Conservation (phyloP, 1,284 basidiomycete species). For the Melampsora larici-populina region DNA sequence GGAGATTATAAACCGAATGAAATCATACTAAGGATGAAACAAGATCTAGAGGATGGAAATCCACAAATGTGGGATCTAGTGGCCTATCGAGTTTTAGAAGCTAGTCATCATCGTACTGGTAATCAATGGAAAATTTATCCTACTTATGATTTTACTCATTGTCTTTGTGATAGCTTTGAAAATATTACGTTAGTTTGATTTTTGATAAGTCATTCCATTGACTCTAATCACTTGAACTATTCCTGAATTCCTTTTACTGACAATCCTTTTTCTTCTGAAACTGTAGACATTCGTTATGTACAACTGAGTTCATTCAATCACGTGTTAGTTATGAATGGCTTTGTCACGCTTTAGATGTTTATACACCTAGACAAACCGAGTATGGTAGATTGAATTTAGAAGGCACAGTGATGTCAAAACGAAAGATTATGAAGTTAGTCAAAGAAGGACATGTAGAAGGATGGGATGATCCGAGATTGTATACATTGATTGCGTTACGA, state of each 20-base stretch:
- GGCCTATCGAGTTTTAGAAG: conserved; percentile 87
- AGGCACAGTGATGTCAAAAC: conserved; percentile 95
- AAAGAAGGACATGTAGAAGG: conserved; percentile 77
- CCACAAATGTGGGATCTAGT: conserved; percentile 99
- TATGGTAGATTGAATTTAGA: conserved; percentile 91
- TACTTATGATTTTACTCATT: conserved; percentile 99
- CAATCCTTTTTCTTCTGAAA: neutral
- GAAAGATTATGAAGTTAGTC: conserved; percentile 88
- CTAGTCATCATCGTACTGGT: conserved; percentile 88
- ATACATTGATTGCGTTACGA: conserved; percentile 91
- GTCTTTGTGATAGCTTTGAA: conserved; percentile 96
- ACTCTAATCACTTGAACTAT: no score
- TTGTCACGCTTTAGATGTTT: conserved; percentile 91
- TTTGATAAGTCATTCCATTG: neutral
- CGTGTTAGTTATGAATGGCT: conserved; percentile 99
- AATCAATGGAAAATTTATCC: conserved; percentile 93
- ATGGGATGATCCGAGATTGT: conserved; percentile 98
- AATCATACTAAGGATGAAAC: conserved; percentile 95
- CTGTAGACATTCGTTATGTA: conserved; percentile 89
- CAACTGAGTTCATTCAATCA: conserved; percentile 92
- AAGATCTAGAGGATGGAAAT: conserved; percentile 83
- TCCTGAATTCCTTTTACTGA: no score
- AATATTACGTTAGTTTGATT: conserved; percentile 80
- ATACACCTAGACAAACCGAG: conserved; percentile 98
- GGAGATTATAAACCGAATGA: conserved; percentile 86